Evolutionary conservation across 768 basidiomycete genomes (phyloP).

Genomic region (Gymnopilus dilepis): DNA sequence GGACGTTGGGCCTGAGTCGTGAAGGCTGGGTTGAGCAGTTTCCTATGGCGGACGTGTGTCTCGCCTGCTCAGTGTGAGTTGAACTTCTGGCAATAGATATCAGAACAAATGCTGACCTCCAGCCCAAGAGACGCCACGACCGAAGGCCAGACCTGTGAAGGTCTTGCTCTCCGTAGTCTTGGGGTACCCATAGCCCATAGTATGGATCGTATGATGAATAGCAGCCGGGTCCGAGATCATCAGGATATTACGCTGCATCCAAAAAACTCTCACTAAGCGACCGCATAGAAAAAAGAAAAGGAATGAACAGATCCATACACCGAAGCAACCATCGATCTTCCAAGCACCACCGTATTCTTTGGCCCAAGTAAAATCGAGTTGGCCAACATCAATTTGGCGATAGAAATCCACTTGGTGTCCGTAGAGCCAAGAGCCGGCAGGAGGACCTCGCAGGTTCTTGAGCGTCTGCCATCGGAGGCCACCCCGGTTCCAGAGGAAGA

Average conservation of each 20-base stretch:
- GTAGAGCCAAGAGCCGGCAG: constrained; percentile 8
- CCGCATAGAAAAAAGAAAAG: background rate
- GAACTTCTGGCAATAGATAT: background rate
- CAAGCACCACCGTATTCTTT: constrained; percentile 18
- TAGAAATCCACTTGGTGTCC: constrained; percentile 15
- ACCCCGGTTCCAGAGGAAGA: constrained; percentile 10
- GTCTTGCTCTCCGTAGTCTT: constrained; percentile 16
- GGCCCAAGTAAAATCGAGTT: constrained; percentile 15
- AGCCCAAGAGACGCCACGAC: constrained; percentile 16
- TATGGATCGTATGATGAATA: constrained; percentile 15
- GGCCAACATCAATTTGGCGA: constrained; percentile 16
- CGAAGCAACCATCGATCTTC: constrained; percentile 18
- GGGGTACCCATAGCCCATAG: constrained; percentile 18
- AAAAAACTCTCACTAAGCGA: background rate
- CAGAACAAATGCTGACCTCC: constrained; percentile 12
- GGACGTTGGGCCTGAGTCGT: constrained; percentile 15
- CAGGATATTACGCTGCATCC: constrained; percentile 17
- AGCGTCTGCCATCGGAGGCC: constrained; percentile 16
- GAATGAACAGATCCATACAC: constrained; percentile 4
- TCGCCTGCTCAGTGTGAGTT: constrained; percentile 4
- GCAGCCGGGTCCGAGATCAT: constrained; percentile 16
- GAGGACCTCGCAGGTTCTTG: constrained; percentile 13
- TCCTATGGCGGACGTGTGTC: constrained; percentile 15
- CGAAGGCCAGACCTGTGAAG: constrained; percentile 12
- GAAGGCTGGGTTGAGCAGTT: constrained; percentile 15